Base-by-base conservation (phyloP, 371 early-diverging fungal species). In the Syncephalastrum contaminatum region DNA sequence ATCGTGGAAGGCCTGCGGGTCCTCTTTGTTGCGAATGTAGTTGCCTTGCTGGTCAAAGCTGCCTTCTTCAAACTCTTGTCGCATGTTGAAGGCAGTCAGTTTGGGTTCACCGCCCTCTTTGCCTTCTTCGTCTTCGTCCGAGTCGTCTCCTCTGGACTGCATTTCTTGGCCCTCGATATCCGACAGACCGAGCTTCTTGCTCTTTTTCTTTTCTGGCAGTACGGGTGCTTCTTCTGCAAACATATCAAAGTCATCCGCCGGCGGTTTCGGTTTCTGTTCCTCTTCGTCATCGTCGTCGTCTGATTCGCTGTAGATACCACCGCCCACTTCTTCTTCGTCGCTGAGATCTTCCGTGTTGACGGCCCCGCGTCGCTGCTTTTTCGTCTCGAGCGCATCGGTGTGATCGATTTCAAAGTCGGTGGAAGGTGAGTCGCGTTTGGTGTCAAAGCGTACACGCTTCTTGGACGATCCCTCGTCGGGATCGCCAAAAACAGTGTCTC, bases 41-140 rank as follows among this genome's bases (percentile, higher is more conserved):
- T 93, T 93, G 12, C 94, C 95, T 12, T 78, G 61, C 21, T 84
- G 85, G 61, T 96, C 96, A 64, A 94, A 88, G 42, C 77, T 81
- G 7, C 94, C 94, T 63, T 93, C 94, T 53, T 94, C 93, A 63
- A 93, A 60, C 54, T 94, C 94, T 16, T 85, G 83, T 18, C 88
- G 84, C 91, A 96, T 89, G 60, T 96, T 93, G 63, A 96, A 94
- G 1, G 93, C 91, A 59, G 89, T 89, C 22, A 96, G 73, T 36
- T 73, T 75, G 3, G 73, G 67, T 54, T 74, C 85, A 46, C 79
- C 77, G 57, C 75, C 75, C 14, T 42, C 43, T 14, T 53, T 45
- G 57, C 67, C 39, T 41, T 51, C 14, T 53, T 65, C 74, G 13
- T 79, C 80, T 10, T 77, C 75, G 14, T 66, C 66, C 4, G 76